Percentiles rank a stretch among this genome's conserved stretches.
Evolutionary conservation across 208 protist species (phyloP).

Genomic region (Trypanosoma grayi): DNA sequence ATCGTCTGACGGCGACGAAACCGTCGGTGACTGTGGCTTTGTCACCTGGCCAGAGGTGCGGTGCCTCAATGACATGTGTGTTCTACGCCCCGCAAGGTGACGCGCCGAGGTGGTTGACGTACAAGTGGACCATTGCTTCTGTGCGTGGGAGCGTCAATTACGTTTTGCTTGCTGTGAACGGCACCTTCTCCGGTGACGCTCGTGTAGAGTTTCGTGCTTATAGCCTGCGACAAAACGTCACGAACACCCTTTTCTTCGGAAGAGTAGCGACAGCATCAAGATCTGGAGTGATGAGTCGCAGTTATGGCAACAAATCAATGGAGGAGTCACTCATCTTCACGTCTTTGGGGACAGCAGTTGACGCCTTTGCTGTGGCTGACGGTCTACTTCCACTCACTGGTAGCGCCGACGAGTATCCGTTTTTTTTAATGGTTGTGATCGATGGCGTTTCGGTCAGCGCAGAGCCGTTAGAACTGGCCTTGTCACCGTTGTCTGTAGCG

Average conservation of each 20-base stretch:
- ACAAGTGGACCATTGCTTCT: slow-evolving; percentile 10
- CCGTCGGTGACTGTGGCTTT: slow-evolving; percentile 25
- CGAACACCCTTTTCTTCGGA: background rate
- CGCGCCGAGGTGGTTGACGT: background rate
- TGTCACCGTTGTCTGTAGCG: slow-evolving; percentile 52
- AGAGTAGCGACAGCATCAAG: background rate
- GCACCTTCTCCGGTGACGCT: background rate
- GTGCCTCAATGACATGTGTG: slow-evolving; percentile 35
- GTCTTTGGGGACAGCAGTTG: slow-evolving; percentile 6
- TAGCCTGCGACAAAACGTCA: background rate
- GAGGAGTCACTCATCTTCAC: slow-evolving; percentile 9
- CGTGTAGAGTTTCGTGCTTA: slow-evolving; percentile 10
- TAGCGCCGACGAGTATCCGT: background rate
- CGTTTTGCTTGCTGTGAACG: slow-evolving; percentile 12
- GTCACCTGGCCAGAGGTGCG: slow-evolving; percentile 23
- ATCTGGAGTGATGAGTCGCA: too few relatives aligned
- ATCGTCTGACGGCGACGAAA: slow-evolving; percentile 8
- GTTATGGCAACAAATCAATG: too few relatives aligned
- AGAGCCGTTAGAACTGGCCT: slow-evolving; percentile 31
- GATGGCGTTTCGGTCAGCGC: slow-evolving; percentile 38
- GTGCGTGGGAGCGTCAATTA: background rate
- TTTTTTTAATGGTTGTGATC: slow-evolving; percentile 29
- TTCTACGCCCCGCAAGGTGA: slow-evolving; percentile 37
- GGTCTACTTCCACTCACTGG: background rate
- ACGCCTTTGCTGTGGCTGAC: slow-evolving; percentile 13